phyloP scores from a whole-genome alignment of 257 asterid species.

The Sherardia arvensis region DNA sequence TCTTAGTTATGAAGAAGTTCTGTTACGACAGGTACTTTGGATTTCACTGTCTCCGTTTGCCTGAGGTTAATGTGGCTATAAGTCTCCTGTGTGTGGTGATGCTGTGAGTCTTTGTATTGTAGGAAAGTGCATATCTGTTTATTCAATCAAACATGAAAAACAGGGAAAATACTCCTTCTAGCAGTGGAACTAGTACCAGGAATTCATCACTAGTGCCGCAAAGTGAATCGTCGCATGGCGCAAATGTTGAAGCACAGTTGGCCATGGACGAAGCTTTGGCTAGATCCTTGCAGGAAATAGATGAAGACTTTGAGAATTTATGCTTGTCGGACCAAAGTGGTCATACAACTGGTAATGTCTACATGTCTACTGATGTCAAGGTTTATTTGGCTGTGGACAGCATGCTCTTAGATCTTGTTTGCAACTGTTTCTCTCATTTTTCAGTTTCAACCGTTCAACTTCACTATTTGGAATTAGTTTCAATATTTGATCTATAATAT shows the following conservation, averaged over 20 bases:
- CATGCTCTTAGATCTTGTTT: background rate
- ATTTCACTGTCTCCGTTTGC: background rate
- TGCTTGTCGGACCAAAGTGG: conserved; percentile 32
- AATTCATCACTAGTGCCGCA: conserved; percentile 28
- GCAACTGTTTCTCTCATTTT: background rate
- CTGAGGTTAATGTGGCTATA: background rate
- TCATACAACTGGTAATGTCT: conserved; percentile 31
- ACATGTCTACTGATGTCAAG: background rate
- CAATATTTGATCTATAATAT: background rate
- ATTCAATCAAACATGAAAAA: conserved; percentile 45
- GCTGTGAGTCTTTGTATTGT: conserved; percentile 10
- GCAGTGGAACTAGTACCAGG: conserved; percentile 37
- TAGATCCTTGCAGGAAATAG: conserved; percentile 66
- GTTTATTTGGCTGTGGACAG: background rate
- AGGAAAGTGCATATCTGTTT: conserved; percentile 68
- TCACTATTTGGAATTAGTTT: background rate
- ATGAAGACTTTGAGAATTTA: conserved; percentile 51
- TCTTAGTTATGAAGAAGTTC: conserved; percentile 67
- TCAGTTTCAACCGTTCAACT: background rate
- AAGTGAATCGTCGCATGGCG: conserved; percentile 30
- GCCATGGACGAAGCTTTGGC: conserved; percentile 87
- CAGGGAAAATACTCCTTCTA: conserved; percentile 20
- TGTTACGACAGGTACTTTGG: conserved; percentile 35
- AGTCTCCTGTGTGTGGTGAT: background rate
- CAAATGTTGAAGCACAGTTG: conserved; percentile 43